A percentile compares a stretch with the other conserved stretches of the same genome.
These are phyloP conservation scores for Aspergillus clavatus DNA, from an alignment of 2,329 filamentous ascomycete species.

Conservation along the genomic window DNA sequence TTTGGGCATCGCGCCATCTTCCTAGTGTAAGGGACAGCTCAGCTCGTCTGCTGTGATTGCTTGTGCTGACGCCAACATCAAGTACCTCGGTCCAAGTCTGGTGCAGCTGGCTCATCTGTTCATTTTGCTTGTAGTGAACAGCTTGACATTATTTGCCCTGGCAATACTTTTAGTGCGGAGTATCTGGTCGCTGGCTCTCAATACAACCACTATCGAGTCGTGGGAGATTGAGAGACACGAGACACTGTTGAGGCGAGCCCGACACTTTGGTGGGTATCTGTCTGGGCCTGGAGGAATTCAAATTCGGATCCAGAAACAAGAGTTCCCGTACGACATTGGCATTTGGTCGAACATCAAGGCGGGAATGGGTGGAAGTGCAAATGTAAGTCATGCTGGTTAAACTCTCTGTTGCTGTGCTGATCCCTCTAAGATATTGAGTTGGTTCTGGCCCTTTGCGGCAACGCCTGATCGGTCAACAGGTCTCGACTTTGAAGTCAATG, in stretches of 20 bases:
- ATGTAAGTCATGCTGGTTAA: conserved; percentile 25
- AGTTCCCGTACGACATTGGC: conserved; percentile 63
- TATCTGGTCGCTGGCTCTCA: conserved; percentile 52
- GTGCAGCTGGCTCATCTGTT: conserved; percentile 54
- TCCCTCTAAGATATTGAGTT: conserved; percentile 42
- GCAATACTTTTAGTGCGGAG: conserved; percentile 51
- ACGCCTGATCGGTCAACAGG: conserved; percentile 47
- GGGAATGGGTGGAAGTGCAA: conserved; percentile 54
- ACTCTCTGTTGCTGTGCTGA: neutral
- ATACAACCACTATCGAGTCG: conserved; percentile 60
- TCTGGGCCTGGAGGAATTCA: conserved; percentile 53
- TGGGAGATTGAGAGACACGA: conserved; percentile 55
- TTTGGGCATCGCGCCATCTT: conserved; percentile 54
- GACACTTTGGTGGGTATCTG: conserved; percentile 53
- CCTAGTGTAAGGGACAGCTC: conserved; percentile 48
- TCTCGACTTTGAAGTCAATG: conserved; percentile 53
- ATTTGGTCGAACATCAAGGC: conserved; percentile 56
- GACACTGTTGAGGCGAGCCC: conserved; percentile 43
- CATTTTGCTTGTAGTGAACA: conserved; percentile 50
- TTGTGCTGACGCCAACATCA: neutral
- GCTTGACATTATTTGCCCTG: conserved; percentile 53
- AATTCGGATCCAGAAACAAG: conserved; percentile 53
- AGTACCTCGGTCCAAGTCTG: conserved; percentile 56
- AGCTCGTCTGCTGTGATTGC: neutral
- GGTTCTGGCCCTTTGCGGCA: conserved; percentile 57